These are phyloP conservation scores for Yamadazyma oceani DNA, from an alignment of 1,139 yeast species.

Conservation along the genomic window DNA sequence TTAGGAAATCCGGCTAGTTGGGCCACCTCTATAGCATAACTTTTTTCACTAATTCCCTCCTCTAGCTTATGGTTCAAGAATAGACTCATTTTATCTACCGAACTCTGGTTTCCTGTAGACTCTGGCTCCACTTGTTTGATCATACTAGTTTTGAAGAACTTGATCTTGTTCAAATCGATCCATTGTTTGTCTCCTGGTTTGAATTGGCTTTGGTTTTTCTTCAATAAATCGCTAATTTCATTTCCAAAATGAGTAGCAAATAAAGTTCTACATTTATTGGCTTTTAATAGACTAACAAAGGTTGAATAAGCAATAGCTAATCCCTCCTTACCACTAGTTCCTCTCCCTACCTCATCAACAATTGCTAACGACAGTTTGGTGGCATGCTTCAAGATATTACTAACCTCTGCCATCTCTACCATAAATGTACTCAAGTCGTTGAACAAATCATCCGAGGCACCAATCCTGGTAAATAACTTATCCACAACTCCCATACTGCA, in stretches of 20 bases:
- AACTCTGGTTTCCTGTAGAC: slow-evolving; percentile 15
- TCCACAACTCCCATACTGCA: slow-evolving; percentile 84
- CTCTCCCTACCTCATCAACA: slow-evolving; percentile 95
- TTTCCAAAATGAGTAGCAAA: slow-evolving; percentile 94
- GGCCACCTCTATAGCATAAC: slow-evolving; percentile 88
- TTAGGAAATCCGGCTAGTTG: slow-evolving; percentile 79
- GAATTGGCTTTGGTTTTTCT: slow-evolving; percentile 24
- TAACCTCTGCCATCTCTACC: slow-evolving; percentile 98
- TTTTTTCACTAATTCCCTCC: slow-evolving; percentile 72
- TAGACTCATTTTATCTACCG: too few species aligned
- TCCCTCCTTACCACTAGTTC: slow-evolving; percentile 90
- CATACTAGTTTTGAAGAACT: slow-evolving; percentile 55
- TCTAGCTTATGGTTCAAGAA: slow-evolving; percentile 62
- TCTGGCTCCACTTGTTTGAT: slow-evolving; percentile 11
- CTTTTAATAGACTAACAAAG: slow-evolving; percentile 52
- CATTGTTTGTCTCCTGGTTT: too few species aligned
- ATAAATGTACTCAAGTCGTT: slow-evolving; percentile 90
- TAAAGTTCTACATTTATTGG: slow-evolving; percentile 69
- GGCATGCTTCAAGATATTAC: slow-evolving; percentile 74
- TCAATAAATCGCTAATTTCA: slow-evolving; percentile 48
- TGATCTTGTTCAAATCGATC: slow-evolving; percentile 32
- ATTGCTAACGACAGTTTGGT: slow-evolving; percentile 78
- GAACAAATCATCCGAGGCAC: slow-evolving; percentile 87
- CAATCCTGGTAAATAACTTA: slow-evolving; percentile 81
- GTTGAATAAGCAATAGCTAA: slow-evolving; percentile 88